Evolutionary conservation across 495 filamentous ascomycete genomes (phyloP), one percentile per base, ranked within the genome.

Genomic region (Neurospora africana): DNA sequence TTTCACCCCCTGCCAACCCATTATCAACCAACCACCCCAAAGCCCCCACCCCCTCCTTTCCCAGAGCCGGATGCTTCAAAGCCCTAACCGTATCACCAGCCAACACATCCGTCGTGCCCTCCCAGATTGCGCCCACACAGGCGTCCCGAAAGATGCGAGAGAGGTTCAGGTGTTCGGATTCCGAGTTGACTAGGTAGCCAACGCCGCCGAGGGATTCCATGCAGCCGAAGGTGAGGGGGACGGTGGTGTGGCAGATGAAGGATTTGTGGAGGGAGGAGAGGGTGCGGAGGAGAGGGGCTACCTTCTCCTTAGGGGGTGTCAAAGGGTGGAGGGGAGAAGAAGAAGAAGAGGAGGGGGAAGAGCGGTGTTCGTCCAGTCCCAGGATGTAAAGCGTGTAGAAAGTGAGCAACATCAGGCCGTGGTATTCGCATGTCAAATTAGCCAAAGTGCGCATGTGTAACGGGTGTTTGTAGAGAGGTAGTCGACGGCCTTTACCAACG

Each of bases 141-240:
- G 85, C 87, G 75, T 93, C 91, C 8, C 91, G 84, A 73, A 89
- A 85, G 10, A 93, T 80, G 11, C 91, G 81, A 9, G 89, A 83
- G 30, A 93, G 81, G 71, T 92, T 93, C 69, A 90, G 78, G 41
- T 88, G 86, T 21, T 85, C 84, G 78, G 91, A 82, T 68, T 85
- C 83, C 21, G 72, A 36, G 74, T 89, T 88, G 72, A 92, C 87
- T 69, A 92, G 87, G 73, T 92, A 93, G 6, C 92, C 91, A 1
- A 93, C 87, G n/a, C 91, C 91, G 21, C 92, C 92, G 70, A 94
- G 86, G 2, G 86, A 82, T 78, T 92, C 89, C 82, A 92, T 90
- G 72, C 88, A 91, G 70, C 87, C 86, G 68, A 87, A 87, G 41
- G 93, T 78, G 0, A 87, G 88, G 5, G 79, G 75, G 27, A 89